Evolutionary conservation across 352 stramenopile species (phyloP), one percentile per base, ranked within the genome.

Genomic region (Phytophthora meadii): DNA sequence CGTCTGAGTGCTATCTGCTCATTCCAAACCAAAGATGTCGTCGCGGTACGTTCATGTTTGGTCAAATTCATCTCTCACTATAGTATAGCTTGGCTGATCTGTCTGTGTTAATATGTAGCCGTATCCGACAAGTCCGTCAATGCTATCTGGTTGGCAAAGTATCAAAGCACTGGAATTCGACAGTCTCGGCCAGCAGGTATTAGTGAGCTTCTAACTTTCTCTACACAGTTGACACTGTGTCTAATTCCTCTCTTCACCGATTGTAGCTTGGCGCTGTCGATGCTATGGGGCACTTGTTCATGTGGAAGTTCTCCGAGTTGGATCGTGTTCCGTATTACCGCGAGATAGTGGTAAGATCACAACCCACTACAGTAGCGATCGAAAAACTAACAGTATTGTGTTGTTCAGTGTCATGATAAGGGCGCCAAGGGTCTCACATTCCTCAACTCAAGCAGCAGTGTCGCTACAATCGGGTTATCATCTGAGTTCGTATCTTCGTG

Each of bases 241-340:
- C 53, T 44, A 28, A 51, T 10, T 4, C 6, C 46, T 27, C 59
- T 15, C 28, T 36, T 36, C 1, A 44, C 54, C 68, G 15, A 3
- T 52, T 49, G 14, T 54, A 96, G 87, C 86, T 96, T 75, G 87
- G 85, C 14, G 85, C 82, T 28, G 87, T 94, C 6, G 85, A 95
- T 71, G 87, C 70, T 2, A 49, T 81, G 10, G 88, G 88, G 0
- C 76, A 79, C 6, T 70, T 96, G 47, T 88, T 82, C 48, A 64
- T 94, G 65, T 96, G 88, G 88, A 94, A 95, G 52, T 94, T 94
- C 61, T 70, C 72, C 11, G 89, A 85, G 27, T 54, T 92, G 40
- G 86, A 93, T 52, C 83, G 79, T 32, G 72, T 73, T 30, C 63
- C 74, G 5, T 94, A 81, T 52, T 94, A 96, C 53, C 77, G 81